Percentiles rank a stretch among this genome's conserved stretches.
Conservation (phyloP, 1,284 basidiomycete genomes). For the Apiotrichum sp. region DNA sequence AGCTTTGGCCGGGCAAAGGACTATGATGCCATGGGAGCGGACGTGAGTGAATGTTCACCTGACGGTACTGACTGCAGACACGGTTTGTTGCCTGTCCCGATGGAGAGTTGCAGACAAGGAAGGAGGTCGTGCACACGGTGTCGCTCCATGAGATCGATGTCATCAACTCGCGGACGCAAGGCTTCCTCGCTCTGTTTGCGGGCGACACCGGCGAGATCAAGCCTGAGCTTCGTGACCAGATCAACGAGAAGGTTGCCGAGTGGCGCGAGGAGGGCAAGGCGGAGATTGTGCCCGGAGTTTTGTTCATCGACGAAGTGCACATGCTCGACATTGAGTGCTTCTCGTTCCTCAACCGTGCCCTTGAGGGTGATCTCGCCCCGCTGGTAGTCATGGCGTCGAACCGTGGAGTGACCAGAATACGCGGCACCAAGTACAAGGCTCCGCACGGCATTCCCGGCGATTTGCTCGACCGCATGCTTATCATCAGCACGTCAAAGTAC, state of each 20-base stretch:
- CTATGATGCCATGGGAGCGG: constrained; percentile 97
- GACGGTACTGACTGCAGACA: constrained; percentile 56
- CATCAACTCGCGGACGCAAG: constrained; percentile 97
- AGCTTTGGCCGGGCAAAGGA: constrained; percentile 94
- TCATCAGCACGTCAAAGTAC: constrained; percentile 92
- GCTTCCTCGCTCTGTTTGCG: constrained; percentile 58
- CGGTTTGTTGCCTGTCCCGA: constrained; percentile 97
- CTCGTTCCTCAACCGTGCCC: constrained; percentile 92
- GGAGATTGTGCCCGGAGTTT: constrained; percentile 90
- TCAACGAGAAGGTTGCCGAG: constrained; percentile 92
- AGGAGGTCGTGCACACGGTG: constrained; percentile 94
- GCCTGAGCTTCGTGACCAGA: constrained; percentile 91
- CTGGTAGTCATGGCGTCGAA: constrained; percentile 99
- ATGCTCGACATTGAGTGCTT: constrained; percentile 99
- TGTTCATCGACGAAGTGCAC: constrained; percentile 94
- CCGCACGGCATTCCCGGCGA: constrained; percentile 95
- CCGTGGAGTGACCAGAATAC: constrained; percentile 86
- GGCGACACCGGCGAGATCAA: constrained; percentile 99
- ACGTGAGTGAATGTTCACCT: constrained; percentile 57
- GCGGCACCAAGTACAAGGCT: constrained; percentile 88
- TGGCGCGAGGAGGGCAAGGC: constrained; percentile 99
- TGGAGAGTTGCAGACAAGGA: constrained; percentile 94
- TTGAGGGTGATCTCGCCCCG: constrained; percentile 88
- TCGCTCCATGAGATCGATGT: constrained; percentile 98
- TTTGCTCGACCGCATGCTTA: constrained; percentile 87